Percentiles rank a stretch among this genome's conserved stretches.
phyloP scores from a whole-genome alignment of 768 basidiomycete genomes.

The Asterophora parasitica region DNA sequence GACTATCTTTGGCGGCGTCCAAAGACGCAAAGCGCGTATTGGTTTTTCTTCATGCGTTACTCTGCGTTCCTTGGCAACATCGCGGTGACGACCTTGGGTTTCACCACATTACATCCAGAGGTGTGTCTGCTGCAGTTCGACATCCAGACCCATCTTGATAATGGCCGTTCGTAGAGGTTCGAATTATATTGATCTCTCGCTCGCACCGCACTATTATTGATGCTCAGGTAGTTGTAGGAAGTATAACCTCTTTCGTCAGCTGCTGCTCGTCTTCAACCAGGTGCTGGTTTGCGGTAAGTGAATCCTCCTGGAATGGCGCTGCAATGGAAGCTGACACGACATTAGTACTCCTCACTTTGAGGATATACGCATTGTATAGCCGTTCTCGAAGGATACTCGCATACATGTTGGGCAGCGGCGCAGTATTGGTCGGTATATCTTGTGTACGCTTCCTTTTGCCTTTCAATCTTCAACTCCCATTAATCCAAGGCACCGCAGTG shows the following conservation, averaged over 20 bases:
- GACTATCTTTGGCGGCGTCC: constrained; percentile 40
- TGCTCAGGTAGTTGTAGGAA: constrained; percentile 31
- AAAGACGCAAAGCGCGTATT: constrained; percentile 31
- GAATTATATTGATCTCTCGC: not conserved
- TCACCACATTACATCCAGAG: constrained; percentile 20
- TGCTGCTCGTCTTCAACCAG: constrained; percentile 38
- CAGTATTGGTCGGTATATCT: constrained; percentile 25
- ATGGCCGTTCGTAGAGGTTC: constrained; percentile 11
- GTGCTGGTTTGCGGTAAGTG: constrained; percentile 42
- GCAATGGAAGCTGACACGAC: not conserved
- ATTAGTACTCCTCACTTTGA: constrained; percentile 39
- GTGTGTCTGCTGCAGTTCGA: constrained; percentile 15
- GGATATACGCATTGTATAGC: constrained; percentile 47
- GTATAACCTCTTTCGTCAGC: constrained; percentile 36
- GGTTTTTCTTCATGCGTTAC: constrained; percentile 51
- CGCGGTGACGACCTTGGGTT: constrained; percentile 25
- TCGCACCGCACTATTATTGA: not conserved
- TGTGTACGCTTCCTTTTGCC: constrained; percentile 27
- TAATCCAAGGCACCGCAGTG: constrained; percentile 28
- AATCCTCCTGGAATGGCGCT: not conserved
- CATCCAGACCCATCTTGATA: not conserved
- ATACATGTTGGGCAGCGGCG: constrained; percentile 29
- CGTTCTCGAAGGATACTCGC: constrained; percentile 33
- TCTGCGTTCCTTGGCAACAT: constrained; percentile 37
- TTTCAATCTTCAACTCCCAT: not conserved